Evolutionary conservation across 2,329 filamentous ascomycete genomes (phyloP), one percentile per base, ranked within the genome.

Genomic region (Akanthomyces muscarius): DNA sequence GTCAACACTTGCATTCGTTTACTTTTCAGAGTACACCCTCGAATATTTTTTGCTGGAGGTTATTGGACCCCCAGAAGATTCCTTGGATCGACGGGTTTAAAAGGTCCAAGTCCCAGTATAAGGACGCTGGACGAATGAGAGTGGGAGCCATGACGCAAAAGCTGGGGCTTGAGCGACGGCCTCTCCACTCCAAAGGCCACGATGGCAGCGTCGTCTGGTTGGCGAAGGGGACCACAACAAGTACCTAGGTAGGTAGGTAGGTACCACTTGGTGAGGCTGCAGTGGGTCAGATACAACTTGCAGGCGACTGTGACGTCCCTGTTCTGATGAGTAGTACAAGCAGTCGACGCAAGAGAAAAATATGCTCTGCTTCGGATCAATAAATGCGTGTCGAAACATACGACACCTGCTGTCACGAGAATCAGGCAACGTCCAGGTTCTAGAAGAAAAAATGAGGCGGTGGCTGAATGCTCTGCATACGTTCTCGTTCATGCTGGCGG

Each of bases 81-180:
- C 48, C 38, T 30, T 21, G 18, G 54, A 56, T 56, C 41, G 41
- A 33, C 41, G 41, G 41, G 30, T 18, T 11, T 23, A 54, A 21
- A 4, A 41, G 6, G 33, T 33, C 18, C 21, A 36, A 11, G 18
- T 10, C 30, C 30, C 33, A 21, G 30, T 16, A 11, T 18, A 45
- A 45, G 28, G 11, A 30, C 16, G 38, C 18, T n/a, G 18, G 38
- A 55, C 54, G 54, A 56, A 56, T 56, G 25, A 56, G 25, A 23
- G 45, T 6, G n/a, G 54, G 41, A 28, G n/a, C 21, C 13, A 48
- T 57, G 55, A 57, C 55, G 55, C 55, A 57, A 47, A 57, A 57
- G 55, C 30, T 36, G 55, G 55, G 55, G 55, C 42, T 38, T 28
- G 28, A 5, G 53, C 23, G 13, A 16, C 23, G 10, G 42, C n/a